A percentile compares a stretch with the other conserved stretches of the same genome.
Conservation (phyloP, 805 yeast genomes). For the Candida dajiaensis region DNA sequence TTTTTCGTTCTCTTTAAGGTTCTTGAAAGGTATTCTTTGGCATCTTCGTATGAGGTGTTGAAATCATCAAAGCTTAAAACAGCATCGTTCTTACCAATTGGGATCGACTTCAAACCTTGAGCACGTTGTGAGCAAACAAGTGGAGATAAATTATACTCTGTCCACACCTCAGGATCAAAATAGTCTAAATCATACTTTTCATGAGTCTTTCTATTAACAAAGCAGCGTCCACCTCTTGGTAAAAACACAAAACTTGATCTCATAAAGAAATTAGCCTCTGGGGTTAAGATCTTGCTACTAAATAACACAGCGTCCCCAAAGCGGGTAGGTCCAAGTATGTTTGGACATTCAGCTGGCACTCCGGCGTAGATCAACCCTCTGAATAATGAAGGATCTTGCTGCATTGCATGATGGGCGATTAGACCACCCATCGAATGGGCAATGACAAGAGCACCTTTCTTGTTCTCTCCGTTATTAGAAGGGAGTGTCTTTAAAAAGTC, state of each 20-base stretch:
- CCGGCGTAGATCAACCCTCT: constrained; percentile 80
- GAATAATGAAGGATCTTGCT: constrained; percentile 57
- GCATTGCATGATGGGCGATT: constrained; percentile 74
- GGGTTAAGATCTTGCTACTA: constrained; percentile 67
- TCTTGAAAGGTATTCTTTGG: constrained; percentile 56
- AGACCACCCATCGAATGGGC: constrained; percentile 97
- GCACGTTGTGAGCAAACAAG: constrained; percentile 41
- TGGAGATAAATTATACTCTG: constrained; percentile 67
- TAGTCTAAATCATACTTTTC: constrained; percentile 63
- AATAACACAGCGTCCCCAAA: constrained; percentile 76
- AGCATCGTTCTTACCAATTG: not conserved
- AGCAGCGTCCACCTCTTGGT: constrained; percentile 71
- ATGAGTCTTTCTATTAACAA: constrained; percentile 54
- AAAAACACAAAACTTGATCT: constrained; percentile 75
- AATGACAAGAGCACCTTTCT: constrained; percentile 60
- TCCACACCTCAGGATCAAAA: constrained; percentile 80
- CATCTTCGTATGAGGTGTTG: constrained; percentile 39
- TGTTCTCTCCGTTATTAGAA: constrained; percentile 34
- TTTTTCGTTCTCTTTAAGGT: constrained; percentile 55
- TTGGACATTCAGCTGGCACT: constrained; percentile 76
- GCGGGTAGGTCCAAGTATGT: constrained; percentile 79
- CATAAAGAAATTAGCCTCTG: constrained; percentile 84
- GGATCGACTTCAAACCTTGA: constrained; percentile 8
- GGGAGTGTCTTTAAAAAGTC: constrained; percentile 40
- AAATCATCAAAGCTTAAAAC: constrained; percentile 13